Base-by-base conservation (phyloP, 805 yeast genomes). In the Metschnikowia kofuensis region DNA sequence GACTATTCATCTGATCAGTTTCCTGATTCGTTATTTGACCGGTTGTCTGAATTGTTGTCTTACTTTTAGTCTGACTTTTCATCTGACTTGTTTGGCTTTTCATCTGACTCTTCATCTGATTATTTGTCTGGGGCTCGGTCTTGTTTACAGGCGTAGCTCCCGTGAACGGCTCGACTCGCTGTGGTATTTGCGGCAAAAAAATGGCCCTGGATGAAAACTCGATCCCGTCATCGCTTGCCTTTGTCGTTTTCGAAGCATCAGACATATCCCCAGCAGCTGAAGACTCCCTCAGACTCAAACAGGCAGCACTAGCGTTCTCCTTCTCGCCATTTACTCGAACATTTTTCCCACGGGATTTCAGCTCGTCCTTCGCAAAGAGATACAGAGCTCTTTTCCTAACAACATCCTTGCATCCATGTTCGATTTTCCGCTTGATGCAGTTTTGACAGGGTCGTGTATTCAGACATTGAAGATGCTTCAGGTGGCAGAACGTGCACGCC, bases 381-480 rank as follows among this genome's bases (percentile, higher is more conserved):
- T 47, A 47, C 49, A 36, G 70, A 9, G 79, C 80, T 41, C 75
- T 57, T 59, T 80, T 83, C 28, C 89, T 64, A 35, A 74, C 76
- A 6, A 82, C 78, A 60, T 85, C 87, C 35, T 67, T 69, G 62
- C 94, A 86, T 11, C 70, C 58, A 46, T 72, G 77, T 1, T 69
- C 76, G n/a, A 80, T 62, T 21, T 80, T 79, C 48, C 91, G 65
- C 60, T 85, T 85, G 16, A 74, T 57, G 65, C 94, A 86, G 61
- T 86, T 86, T 54, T 75, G 75, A 58, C 92, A 86, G 0, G 94
- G 92, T 49, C 94, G 67, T 28, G 76, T 72, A 48, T 77, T 68
- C 52, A 85, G 87, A 63, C 92, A 86, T 56, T 85, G 91, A 12
- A 86, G 70, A 58, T 85, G 94, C 54, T 86, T 86, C 27, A 75